These are phyloP conservation scores for Tuber indicum DNA, from an alignment of 495 filamentous ascomycete species.

Conservation along the genomic window DNA sequence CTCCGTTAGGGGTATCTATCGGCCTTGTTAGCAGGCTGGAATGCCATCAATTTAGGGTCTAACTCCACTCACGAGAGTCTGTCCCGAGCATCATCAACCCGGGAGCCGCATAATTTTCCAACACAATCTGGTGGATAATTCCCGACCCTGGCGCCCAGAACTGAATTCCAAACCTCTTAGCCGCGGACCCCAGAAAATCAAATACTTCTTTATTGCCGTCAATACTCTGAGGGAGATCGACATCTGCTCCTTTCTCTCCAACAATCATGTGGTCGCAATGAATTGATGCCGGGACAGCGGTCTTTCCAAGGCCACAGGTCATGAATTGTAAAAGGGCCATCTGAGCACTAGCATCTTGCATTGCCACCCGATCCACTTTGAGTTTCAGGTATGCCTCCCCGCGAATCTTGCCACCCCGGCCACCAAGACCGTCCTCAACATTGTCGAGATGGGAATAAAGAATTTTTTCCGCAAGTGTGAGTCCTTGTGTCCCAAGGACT, in stretches of 20 bases:
- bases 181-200: conserved; percentile 90
- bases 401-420: conserved; percentile 74
- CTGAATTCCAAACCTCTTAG: conserved; percentile 94
- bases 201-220: conserved; percentile 94
- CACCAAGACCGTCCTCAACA: conserved; percentile 73
- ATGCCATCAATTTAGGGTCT: not conserved
- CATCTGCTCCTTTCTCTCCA: conserved; percentile 78
- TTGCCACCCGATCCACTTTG: conserved; percentile 94
- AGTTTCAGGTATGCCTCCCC: conserved; percentile 91
- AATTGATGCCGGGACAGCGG: conserved; percentile 94
- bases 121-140: conserved; percentile 96
- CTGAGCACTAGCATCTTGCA: conserved; percentile 98
- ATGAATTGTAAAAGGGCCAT: conserved; percentile 99
- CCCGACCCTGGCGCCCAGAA: conserved; percentile 99
- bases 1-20: conserved; percentile 79
- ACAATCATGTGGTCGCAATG: conserved; percentile 99
- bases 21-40: conserved; percentile 7
- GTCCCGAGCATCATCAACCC: conserved; percentile 99
- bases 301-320: conserved; percentile 83
- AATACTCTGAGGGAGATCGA: conserved; percentile 79
- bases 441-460: conserved; percentile 91
- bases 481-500: conserved; percentile 60
- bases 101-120: conserved; percentile 97
- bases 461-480: conserved; percentile 95
- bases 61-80: conserved; percentile 57